Conservation (phyloP, 2,329 filamentous ascomycete genomes). For the Pseudopithomyces maydicus region DNA sequence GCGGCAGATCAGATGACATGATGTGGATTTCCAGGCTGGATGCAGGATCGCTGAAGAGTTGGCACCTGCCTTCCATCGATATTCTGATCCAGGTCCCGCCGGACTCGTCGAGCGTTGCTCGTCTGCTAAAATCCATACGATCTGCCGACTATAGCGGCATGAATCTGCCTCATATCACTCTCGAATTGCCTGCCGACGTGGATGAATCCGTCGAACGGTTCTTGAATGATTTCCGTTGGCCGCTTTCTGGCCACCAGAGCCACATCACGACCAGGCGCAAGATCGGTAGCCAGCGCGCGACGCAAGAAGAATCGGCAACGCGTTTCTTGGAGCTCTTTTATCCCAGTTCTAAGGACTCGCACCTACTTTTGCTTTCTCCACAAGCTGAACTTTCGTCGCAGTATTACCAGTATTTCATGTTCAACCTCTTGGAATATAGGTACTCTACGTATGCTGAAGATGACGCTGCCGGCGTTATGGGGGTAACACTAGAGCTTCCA, state of each 20-base stretch:
- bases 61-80: constrained; percentile 79
- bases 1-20: constrained; percentile 64
- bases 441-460: constrained; percentile 63
- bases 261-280: constrained; percentile 74
- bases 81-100: constrained; percentile 80
- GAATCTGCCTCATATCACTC: constrained; percentile 73
- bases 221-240: constrained; percentile 71
- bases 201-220: constrained; percentile 69
- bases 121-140: constrained; percentile 76
- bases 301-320: constrained; percentile 72
- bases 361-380: constrained; percentile 84
- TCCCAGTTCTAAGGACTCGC: constrained; percentile 68
- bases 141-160: constrained; percentile 76
- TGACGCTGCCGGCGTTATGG: constrained; percentile 66
- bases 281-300: constrained; percentile 64
- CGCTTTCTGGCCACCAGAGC: constrained; percentile 54
- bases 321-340: constrained; percentile 88
- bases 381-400: constrained; percentile 78
- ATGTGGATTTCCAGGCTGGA: constrained; percentile 82
- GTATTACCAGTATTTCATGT: constrained; percentile 88
- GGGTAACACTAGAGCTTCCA: constrained; percentile 80
- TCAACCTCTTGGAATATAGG: constrained; percentile 74
- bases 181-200: constrained; percentile 77
- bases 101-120: constrained; percentile 74
- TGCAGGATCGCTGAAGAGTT: constrained; percentile 71